Conservation (phyloP, 208 protist species). For the Leptomonas pyrrhocoris region DNA sequence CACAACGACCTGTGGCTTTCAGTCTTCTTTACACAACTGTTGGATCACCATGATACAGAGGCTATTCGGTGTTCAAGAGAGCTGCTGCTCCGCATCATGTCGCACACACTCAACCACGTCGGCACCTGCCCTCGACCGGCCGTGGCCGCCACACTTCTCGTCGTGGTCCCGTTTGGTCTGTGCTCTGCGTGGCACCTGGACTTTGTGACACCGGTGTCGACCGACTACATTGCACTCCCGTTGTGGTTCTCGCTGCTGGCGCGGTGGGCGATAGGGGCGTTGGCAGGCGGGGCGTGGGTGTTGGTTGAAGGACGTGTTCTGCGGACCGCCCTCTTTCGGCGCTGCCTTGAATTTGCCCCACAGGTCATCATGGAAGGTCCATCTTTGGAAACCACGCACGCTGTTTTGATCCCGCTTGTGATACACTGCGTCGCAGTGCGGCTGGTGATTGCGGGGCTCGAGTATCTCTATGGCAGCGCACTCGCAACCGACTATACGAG, state of each 20-base stretch:
- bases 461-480: slow-evolving; percentile 7
- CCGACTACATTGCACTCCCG: slow-evolving; percentile 25
- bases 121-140: slow-evolving; percentile 9
- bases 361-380: slow-evolving; percentile 4
- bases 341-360: slow-evolving; percentile 22
- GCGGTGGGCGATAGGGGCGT: slow-evolving; percentile 17
- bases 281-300: slow-evolving; percentile 7
- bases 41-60: neutral
- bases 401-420: slow-evolving; percentile 14
- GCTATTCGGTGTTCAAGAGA: slow-evolving; percentile 1
- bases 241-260: slow-evolving; percentile 24
- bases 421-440: slow-evolving; percentile 23
- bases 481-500: neutral
- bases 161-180: slow-evolving; percentile 8
- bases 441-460: slow-evolving; percentile 9
- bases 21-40: slow-evolving; percentile 1
- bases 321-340: slow-evolving; percentile 26
- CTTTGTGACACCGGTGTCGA: slow-evolving; percentile 10
- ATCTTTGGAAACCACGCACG: slow-evolving; percentile 16
- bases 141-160: neutral
- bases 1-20: slow-evolving; percentile 1
- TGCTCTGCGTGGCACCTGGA: slow-evolving; percentile 26
- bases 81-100: slow-evolving; percentile 14
- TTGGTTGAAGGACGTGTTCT: slow-evolving; percentile 12
- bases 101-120: slow-evolving; percentile 5